phyloP scores from a whole-genome alignment of 768 basidiomycete genomes.

The Mycena vulgaris region DNA sequence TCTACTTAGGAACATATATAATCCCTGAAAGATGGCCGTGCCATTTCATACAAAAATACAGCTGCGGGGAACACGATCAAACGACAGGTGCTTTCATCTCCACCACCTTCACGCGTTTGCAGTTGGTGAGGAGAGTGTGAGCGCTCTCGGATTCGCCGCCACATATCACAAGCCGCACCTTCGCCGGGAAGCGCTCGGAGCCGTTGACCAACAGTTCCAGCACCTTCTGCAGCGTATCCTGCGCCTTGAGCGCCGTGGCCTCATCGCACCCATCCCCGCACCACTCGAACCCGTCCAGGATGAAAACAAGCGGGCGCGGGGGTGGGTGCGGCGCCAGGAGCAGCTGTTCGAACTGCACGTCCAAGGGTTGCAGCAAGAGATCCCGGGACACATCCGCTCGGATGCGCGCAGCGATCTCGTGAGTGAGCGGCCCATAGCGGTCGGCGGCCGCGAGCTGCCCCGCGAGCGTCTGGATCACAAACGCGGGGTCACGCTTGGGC shows the following conservation, averaged over 20 bases:
- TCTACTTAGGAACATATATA: too few species aligned
- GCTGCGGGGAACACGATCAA: too few species aligned
- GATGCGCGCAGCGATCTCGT: not conserved
- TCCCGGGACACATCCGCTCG: not conserved
- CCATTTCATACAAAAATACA: too few species aligned
- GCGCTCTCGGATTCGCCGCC: not conserved
- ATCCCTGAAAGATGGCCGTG: too few species aligned
- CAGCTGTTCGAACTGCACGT: conserved; percentile 1
- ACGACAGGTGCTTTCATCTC: not conserved
- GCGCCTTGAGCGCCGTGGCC: not conserved
- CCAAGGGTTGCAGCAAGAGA: not conserved
- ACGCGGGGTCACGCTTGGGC: too few species aligned
- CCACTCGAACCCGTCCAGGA: conserved; percentile 11
- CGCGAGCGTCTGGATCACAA: conserved; percentile 7
- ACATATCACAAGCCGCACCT: conserved; percentile 7
- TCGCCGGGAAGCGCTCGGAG: not conserved
- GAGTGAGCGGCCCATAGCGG: not conserved
- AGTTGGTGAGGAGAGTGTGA: not conserved
- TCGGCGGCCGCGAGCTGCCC: not conserved
- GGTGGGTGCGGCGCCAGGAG: not conserved
- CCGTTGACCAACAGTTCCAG: conserved; percentile 2
- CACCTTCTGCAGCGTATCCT: not conserved
- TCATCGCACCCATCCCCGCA: not conserved
- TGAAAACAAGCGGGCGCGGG: not conserved
- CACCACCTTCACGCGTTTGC: not conserved